Conservation (phyloP, 495 filamentous ascomycete genomes). For the Tuber umbilicatum region DNA sequence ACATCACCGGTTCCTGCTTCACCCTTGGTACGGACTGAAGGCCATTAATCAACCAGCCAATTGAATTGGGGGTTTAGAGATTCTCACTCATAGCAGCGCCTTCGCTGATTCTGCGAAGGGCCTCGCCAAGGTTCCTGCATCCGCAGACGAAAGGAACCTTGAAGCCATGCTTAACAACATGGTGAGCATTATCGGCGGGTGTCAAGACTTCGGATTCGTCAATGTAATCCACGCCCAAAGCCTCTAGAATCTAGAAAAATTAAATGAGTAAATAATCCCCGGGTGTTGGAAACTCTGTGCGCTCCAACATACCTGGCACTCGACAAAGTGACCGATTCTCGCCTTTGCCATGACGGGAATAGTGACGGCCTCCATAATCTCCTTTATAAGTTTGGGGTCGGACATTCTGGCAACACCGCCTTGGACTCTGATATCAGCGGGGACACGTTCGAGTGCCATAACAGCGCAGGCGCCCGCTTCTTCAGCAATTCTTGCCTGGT, state of each 20-base stretch:
- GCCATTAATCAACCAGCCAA: slow-evolving; percentile 5
- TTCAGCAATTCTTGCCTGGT: slow-evolving; percentile 84
- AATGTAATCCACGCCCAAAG: slow-evolving; percentile 92
- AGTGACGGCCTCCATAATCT: slow-evolving; percentile 94
- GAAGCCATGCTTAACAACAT: slow-evolving; percentile 83
- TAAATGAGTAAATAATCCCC: background rate
- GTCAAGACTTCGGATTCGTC: slow-evolving; percentile 97
- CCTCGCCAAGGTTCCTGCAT: slow-evolving; percentile 91
- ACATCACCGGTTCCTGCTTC: slow-evolving; percentile 98
- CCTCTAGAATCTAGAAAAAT: slow-evolving; percentile 70
- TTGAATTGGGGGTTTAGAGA: background rate
- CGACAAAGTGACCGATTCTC: slow-evolving; percentile 93
- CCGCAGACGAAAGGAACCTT: slow-evolving; percentile 91
- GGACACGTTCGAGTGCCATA: slow-evolving; percentile 97
- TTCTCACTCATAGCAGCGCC: slow-evolving; percentile 79
- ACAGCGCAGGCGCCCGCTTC: slow-evolving; percentile 93
- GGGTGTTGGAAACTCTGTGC: slow-evolving; percentile 1
- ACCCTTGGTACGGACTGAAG: slow-evolving; percentile 76
- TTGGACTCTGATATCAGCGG: slow-evolving; percentile 86
- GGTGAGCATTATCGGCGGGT: slow-evolving; percentile 80
- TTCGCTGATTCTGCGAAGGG: slow-evolving; percentile 82
- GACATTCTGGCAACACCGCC: slow-evolving; percentile 97
- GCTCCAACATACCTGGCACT: slow-evolving; percentile 65
- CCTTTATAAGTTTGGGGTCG: slow-evolving; percentile 89
- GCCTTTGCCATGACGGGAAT: slow-evolving; percentile 99